These are phyloP conservation scores for cucumber (Cucumis sativus) DNA, from an alignment of 306 rosid genomes.

Conservation along the genomic window Cucumber_9930_V3 NC_026656.2:14739001-14739500, in stretches of 20 bases:
- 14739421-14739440: conserved; percentile 83
- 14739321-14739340: conserved; percentile 65
- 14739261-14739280: conserved; percentile 70
- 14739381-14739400: conserved; percentile 63
- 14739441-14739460: conserved; percentile 73
- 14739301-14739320: conserved; percentile 54
- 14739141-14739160: conserved; percentile 74
- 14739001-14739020: conserved; percentile 68
- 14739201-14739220: conserved; percentile 83
- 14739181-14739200: conserved; percentile 69
- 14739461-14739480: conserved; percentile 72
- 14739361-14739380: conserved; percentile 79
- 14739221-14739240: conserved; percentile 88
- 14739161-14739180: conserved; percentile 88
- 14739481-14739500: conserved; percentile 30
- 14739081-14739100: conserved; percentile 61
- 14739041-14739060: conserved; percentile 46
- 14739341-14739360: conserved; percentile 87
- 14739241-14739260: conserved; percentile 72
- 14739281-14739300: conserved; percentile 66
- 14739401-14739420: conserved; percentile 75
- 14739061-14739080: conserved; percentile 29
- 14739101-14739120: conserved; percentile 76
- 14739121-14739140: conserved; percentile 87
- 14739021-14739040: conserved; percentile 50